Evolutionary conservation across 805 yeast species (phyloP).

Genomic region (Candida pseudoglaebosa): DNA sequence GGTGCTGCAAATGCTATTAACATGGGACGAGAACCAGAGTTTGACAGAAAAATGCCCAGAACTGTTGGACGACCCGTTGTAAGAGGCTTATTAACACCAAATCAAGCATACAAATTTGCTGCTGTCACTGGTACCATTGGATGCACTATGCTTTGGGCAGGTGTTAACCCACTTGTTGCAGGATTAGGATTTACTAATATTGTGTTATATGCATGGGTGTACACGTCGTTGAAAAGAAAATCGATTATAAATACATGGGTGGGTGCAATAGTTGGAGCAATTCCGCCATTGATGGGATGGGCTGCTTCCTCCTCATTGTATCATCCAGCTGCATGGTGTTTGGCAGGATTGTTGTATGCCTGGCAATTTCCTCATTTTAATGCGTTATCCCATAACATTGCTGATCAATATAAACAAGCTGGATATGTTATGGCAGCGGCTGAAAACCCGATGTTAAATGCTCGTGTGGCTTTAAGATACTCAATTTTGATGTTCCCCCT

Average conservation of each 20-base stretch:
- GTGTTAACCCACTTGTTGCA: conserved; percentile 86
- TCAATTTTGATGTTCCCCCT: conserved; percentile 92
- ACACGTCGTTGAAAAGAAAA: conserved; percentile 83
- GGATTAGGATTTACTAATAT: conserved; percentile 77
- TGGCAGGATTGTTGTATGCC: conserved; percentile 85
- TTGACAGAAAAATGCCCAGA: conserved; percentile 81
- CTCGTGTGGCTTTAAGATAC: conserved; percentile 88
- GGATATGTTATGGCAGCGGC: conserved; percentile 98
- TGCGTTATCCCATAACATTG: conserved; percentile 81
- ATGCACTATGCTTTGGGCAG: conserved; percentile 59
- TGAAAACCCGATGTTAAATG: conserved; percentile 86
- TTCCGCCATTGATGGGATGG: conserved; percentile 99
- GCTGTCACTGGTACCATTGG: conserved; percentile 70
- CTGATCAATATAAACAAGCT: conserved; percentile 83
- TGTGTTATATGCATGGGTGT: conserved; percentile 80
- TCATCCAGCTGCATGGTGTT: conserved; percentile 93
- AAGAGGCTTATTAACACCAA: conserved; percentile 68
- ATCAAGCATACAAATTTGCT: conserved; percentile 80
- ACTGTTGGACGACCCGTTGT: conserved; percentile 90
- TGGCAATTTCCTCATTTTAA: conserved; percentile 99
- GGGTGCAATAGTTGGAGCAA: conserved; percentile 98
- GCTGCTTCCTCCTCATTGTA: conserved; percentile 72
- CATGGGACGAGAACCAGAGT: conserved; percentile 94
- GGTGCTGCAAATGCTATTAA: conserved; percentile 96
- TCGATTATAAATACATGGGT: conserved; percentile 95